Evolutionary conservation across 345 rosid species (phyloP).

Genomic region (Salix exigua): DNA sequence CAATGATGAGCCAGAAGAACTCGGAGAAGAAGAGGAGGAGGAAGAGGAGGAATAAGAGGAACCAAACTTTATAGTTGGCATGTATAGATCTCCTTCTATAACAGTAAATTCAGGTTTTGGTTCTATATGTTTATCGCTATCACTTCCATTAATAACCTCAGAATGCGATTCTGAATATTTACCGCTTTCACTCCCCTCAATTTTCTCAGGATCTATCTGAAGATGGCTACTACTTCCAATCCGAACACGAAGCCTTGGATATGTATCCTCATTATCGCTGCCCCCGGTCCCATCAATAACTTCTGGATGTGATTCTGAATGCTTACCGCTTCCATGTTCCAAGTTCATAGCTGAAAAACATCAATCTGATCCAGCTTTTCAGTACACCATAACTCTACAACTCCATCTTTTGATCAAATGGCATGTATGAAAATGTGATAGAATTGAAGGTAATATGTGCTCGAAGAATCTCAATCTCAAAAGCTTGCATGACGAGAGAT

Average conservation of each 20-base stretch:
- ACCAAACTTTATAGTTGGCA: slow-evolving; percentile 11
- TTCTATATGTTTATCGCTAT: slow-evolving; percentile 18
- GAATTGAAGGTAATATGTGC: neutral
- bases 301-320: slow-evolving; percentile 10
- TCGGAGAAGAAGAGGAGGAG: slow-evolving; percentile 22
- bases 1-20: slow-evolving; percentile 34
- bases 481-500: neutral
- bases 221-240: slow-evolving; percentile 6
- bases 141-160: slow-evolving; percentile 13
- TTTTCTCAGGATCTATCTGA: slow-evolving; percentile 11
- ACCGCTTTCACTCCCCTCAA: slow-evolving; percentile 12
- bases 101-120: slow-evolving; percentile 1
- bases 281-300: slow-evolving; percentile 5
- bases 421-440: neutral
- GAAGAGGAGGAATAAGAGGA: slow-evolving; percentile 31
- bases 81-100: slow-evolving; percentile 1
- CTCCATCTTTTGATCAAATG: neutral
- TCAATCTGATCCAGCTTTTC: neutral
- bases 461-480: neutral
- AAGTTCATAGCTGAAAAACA: slow-evolving; percentile 40
- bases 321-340: slow-evolving; percentile 18
- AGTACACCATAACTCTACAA: neutral
- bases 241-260: slow-evolving; percentile 14
- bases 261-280: neutral
- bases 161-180: slow-evolving; percentile 17